Conservation (phyloP, 495 filamentous ascomycete species). For the Hypoxylon intermedium region DNA sequence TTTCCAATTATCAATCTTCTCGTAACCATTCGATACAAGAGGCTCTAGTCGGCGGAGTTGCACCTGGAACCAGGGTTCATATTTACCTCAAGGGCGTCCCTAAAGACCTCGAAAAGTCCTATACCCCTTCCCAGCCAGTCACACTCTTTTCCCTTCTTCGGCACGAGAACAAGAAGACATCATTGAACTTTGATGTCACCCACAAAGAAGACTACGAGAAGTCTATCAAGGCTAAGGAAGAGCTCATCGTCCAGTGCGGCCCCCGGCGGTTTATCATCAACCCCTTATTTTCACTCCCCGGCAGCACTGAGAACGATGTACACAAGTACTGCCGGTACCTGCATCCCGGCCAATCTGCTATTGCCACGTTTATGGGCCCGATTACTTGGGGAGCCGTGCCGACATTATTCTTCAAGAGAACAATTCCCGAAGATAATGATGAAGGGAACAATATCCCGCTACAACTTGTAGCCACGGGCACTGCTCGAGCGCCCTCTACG, state of each 20-base stretch:
- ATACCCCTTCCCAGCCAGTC: constrained; percentile 65
- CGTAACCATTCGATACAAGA: constrained; percentile 78
- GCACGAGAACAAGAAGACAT: constrained; percentile 92
- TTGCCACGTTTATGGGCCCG: constrained; percentile 89
- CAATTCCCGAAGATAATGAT: constrained; percentile 42
- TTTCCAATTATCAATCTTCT: constrained; percentile 82
- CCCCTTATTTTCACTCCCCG: constrained; percentile 83
- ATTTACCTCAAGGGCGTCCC: constrained; percentile 81
- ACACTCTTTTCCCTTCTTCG: constrained; percentile 83
- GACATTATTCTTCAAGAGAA: constrained; percentile 79
- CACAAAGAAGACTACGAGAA: constrained; percentile 72
- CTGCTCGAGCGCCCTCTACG: constrained; percentile 78
- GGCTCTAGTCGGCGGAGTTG: constrained; percentile 82
- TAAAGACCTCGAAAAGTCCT: constrained; percentile 58
- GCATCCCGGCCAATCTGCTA: constrained; percentile 87
- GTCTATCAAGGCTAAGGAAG: constrained; percentile 87
- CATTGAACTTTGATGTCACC: constrained; percentile 84
- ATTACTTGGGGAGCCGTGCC: constrained; percentile 93
- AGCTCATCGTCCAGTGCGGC: constrained; percentile 87
- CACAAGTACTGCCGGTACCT: constrained; percentile 96
- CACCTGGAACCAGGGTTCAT: constrained; percentile 79
- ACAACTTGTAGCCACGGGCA: constrained; percentile 82
- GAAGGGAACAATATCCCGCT: constrained; percentile 50
- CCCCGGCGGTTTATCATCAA: constrained; percentile 85
- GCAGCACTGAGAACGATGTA: constrained; percentile 89